Conservation (phyloP, 371 early-diverging fungal genomes). For the Zancudomyces culisetae region DNA sequence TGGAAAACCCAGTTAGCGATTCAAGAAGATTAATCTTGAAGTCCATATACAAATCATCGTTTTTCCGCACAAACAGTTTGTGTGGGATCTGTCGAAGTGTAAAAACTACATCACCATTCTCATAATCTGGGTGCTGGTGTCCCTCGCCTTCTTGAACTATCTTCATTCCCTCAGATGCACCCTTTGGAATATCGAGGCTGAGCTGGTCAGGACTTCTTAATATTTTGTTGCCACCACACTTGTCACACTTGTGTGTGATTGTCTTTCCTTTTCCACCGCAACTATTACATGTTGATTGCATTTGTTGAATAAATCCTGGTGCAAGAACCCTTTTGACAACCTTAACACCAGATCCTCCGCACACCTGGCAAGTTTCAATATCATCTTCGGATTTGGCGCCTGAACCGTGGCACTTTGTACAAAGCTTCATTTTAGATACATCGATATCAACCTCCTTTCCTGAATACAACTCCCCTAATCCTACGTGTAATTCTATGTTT, state of each 20-base stretch:
- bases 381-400: constrained; percentile 76
- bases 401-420: constrained; percentile 78
- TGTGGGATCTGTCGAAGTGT: constrained; percentile 60
- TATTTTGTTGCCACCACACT: constrained; percentile 72
- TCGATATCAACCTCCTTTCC: constrained; percentile 74
- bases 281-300: constrained; percentile 72
- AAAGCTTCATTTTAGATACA: constrained; percentile 78
- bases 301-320: constrained; percentile 84
- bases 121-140: constrained; percentile 74
- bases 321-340: constrained; percentile 70
- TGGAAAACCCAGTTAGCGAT: constrained; percentile 75
- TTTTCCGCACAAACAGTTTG: constrained; percentile 50
- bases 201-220: constrained; percentile 62
- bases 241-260: constrained; percentile 51
- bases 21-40: constrained; percentile 59
- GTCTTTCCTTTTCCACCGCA: constrained; percentile 85
- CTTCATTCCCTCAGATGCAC: constrained; percentile 61
- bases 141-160: constrained; percentile 74
- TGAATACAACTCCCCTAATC: constrained; percentile 72
- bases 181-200: constrained; percentile 62
- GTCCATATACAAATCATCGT: constrained; percentile 61
- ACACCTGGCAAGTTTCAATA: constrained; percentile 55
- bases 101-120: constrained; percentile 79
- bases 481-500: constrained; percentile 51
- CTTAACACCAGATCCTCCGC: constrained; percentile 63